phyloP scores from a whole-genome alignment of 345 rosid genomes.

The Passiflora organensis region DNA sequence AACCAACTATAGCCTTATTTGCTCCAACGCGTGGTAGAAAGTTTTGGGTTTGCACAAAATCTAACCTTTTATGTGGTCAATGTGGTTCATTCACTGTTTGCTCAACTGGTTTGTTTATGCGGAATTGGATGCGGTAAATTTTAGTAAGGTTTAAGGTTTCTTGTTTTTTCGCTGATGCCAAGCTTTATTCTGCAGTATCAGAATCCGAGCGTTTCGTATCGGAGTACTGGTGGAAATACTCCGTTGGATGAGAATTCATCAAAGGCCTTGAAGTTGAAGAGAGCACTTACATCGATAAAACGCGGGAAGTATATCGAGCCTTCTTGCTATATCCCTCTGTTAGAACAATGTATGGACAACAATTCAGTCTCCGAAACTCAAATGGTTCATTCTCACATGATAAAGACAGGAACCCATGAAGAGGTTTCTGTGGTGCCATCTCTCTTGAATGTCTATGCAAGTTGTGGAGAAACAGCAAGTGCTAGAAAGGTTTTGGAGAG shows the following conservation, averaged over 20 bases:
- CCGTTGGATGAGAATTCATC: constrained; percentile 24
- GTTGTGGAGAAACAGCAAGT: constrained; percentile 37
- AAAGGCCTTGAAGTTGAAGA: constrained; percentile 24
- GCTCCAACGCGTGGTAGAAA: neutral
- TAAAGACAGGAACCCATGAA: constrained; percentile 36
- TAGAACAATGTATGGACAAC: constrained; percentile 40
- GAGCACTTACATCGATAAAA: constrained; percentile 30
- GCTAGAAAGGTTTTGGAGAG: constrained; percentile 35
- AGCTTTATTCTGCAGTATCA: constrained; percentile 20
- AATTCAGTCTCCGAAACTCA: constrained; percentile 28
- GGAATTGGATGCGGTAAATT: neutral
- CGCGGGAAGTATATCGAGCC: constrained; percentile 24
- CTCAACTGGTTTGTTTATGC: no score
- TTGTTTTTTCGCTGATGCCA: neutral
- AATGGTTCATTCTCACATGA: constrained; percentile 43
- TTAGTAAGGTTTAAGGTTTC: neutral
- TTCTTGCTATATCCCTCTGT: constrained; percentile 37
- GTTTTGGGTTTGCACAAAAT: neutral
- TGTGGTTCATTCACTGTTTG: no score
- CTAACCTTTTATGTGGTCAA: no score
- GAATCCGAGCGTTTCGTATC: constrained; percentile 26
- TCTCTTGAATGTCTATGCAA: constrained; percentile 46
- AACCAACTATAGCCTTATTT: neutral
- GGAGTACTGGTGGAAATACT: constrained; percentile 12
- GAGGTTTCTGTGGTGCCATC: constrained; percentile 32